Evolutionary conservation across 2,329 filamentous ascomycete genomes (phyloP).

Genomic region (Penicillium sclerotigenum): DNA sequence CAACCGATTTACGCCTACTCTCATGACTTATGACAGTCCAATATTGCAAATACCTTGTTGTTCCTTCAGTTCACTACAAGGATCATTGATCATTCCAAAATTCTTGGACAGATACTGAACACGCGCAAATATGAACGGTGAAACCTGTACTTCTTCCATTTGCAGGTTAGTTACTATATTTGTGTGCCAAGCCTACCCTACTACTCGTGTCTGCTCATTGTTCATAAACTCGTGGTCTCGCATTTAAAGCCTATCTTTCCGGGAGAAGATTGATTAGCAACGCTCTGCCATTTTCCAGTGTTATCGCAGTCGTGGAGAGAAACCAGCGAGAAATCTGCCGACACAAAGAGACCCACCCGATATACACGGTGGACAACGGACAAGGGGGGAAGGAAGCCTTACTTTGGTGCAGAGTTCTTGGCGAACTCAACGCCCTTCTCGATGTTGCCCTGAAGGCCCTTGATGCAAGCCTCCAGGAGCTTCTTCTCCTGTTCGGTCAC

Average conservation of each 20-base stretch:
- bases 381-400: conserved; percentile 48
- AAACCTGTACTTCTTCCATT: conserved; percentile 15
- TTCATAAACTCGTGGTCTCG: conserved; percentile 29
- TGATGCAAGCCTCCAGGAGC: conserved; percentile 71
- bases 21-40: background rate
- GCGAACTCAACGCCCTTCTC: conserved; percentile 88
- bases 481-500: conserved; percentile 86
- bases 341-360: conserved; percentile 9
- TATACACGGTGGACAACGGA: conserved; percentile 11
- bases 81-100: background rate
- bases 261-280: conserved; percentile 36
- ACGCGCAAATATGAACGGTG: background rate
- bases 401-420: conserved; percentile 85
- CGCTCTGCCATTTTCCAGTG: conserved; percentile 27
- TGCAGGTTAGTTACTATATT: conserved; percentile 19
- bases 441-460: conserved; percentile 88
- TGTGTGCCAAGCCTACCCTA: conserved; percentile 12
- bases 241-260: conserved; percentile 48
- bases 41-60: background rate
- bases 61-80: background rate
- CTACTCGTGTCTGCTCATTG: conserved; percentile 18
- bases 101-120: background rate
- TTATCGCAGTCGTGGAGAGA: background rate
- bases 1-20: background rate
- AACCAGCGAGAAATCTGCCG: conserved; percentile 8